Conservation (phyloP, 495 filamentous ascomycete species). For the Cairneyella variabilis region DNA sequence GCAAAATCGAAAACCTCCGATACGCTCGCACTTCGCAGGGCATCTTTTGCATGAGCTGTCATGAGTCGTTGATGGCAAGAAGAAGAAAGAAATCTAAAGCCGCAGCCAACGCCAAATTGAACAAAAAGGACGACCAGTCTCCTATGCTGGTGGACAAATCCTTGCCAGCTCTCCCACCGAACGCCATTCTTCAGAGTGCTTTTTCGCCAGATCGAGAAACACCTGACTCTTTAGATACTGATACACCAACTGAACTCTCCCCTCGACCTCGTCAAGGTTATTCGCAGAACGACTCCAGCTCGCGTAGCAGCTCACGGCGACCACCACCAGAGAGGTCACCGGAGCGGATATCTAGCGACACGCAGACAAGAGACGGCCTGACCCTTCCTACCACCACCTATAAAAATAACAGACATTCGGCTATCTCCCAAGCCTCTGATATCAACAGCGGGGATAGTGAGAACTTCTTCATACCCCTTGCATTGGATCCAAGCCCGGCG, state of each 20-base stretch:
- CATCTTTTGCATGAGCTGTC: constrained; percentile 99
- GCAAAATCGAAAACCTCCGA: constrained; percentile 96
- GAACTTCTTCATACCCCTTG: constrained; percentile 85
- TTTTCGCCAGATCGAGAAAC: constrained; percentile 67
- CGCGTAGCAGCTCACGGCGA: constrained; percentile 43
- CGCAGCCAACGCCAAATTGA: constrained; percentile 52
- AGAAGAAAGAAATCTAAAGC: constrained; percentile 83
- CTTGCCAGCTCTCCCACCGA: constrained; percentile 84
- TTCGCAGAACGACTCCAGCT: constrained; percentile 42
- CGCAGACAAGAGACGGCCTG: constrained; percentile 49
- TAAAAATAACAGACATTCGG: constrained; percentile 70
- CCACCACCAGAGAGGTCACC: constrained; percentile 41
- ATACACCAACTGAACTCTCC: constrained; percentile 68
- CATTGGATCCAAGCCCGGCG: constrained; percentile 76
- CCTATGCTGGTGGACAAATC: constrained; percentile 86
- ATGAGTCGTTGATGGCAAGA: constrained; percentile 96
- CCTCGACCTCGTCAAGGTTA: constrained; percentile 55
- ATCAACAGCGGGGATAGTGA: constrained; percentile 57
- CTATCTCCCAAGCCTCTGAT: constrained; percentile 58
- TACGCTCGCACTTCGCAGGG: constrained; percentile 98
- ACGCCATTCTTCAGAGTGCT: constrained; percentile 54
- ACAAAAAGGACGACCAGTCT: constrained; percentile 54
- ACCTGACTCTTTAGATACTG: constrained; percentile 57
- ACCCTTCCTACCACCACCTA: constrained; percentile 74
- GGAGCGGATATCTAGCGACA: constrained; percentile 36